Percentiles rank a stretch among this genome's conserved stretches.
Evolutionary conservation across 495 filamentous ascomycete genomes (phyloP).

Genomic region (Penicillium soppii): DNA sequence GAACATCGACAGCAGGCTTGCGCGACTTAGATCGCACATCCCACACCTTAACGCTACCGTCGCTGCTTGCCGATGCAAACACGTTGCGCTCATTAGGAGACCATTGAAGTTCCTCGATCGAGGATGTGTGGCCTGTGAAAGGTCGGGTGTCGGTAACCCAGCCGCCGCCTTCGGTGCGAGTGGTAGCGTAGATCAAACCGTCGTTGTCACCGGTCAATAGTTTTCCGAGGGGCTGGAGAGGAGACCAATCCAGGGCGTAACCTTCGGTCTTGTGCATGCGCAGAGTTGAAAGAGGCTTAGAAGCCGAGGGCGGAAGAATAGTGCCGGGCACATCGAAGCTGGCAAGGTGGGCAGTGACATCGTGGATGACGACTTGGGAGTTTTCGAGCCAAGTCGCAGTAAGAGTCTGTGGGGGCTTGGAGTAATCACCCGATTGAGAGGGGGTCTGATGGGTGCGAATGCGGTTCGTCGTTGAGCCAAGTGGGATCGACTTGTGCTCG

Average conservation of each 20-base stretch:
- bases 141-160: constrained; percentile 81
- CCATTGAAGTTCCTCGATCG: constrained; percentile 96
- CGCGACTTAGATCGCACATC: constrained; percentile 87
- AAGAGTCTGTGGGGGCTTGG: constrained; percentile 70
- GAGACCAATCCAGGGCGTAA: constrained; percentile 94
- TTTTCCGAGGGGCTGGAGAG: constrained; percentile 70
- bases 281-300: constrained; percentile 81
- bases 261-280: constrained; percentile 90
- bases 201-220: constrained; percentile 89
- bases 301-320: constrained; percentile 72
- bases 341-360: constrained; percentile 80
- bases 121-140: constrained; percentile 78
- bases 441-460: constrained; percentile 80
- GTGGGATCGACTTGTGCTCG: constrained; percentile 83
- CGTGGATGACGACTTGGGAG: constrained; percentile 84
- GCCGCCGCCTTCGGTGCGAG: constrained; percentile 78
- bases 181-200: constrained; percentile 84
- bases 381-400: constrained; percentile 92
- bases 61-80: constrained; percentile 88
- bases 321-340: constrained; percentile 89
- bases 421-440: constrained; percentile 58
- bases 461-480: constrained; percentile 85
- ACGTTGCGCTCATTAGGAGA: constrained; percentile 87
- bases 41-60: constrained; percentile 94
- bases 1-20: constrained; percentile 79